Evolutionary conservation across 2,329 filamentous ascomycete species (phyloP).

Genomic region (Sclerotinia borealis): DNA sequence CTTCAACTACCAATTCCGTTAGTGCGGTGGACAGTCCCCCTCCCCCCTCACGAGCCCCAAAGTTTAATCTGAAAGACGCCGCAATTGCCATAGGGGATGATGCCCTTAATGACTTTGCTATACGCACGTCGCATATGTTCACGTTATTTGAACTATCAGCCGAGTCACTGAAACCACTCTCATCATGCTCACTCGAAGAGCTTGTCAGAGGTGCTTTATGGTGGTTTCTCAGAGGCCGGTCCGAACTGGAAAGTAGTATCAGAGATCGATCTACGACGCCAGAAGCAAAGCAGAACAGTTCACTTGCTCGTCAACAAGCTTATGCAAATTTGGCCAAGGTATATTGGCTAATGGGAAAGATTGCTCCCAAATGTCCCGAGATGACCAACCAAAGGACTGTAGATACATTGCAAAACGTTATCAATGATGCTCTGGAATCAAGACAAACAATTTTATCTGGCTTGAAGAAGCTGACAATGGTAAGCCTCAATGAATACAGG

Average conservation of each 20-base stretch:
- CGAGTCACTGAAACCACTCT: conserved; percentile 62
- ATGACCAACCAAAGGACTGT: conserved; percentile 20
- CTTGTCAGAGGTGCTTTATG: conserved; percentile 70
- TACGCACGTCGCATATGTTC: conserved; percentile 65
- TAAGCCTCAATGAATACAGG: neutral
- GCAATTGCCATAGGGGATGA: conserved; percentile 41
- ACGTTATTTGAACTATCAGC: conserved; percentile 73
- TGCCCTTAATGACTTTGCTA: conserved; percentile 63
- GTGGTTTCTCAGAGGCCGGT: conserved; percentile 85
- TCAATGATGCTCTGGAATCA: conserved; percentile 42
- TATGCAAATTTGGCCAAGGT: conserved; percentile 81
- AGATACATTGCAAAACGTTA: conserved; percentile 9
- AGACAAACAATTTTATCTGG: conserved; percentile 54
- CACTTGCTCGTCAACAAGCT: conserved; percentile 62
- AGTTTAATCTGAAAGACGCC: conserved; percentile 24
- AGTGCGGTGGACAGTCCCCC: conserved; percentile 11
- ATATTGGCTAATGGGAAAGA: conserved; percentile 67
- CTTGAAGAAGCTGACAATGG: conserved; percentile 63
- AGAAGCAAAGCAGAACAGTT: conserved; percentile 47
- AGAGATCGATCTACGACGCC: conserved; percentile 54
- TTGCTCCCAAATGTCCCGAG: conserved; percentile 34
- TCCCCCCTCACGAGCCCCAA: conserved; percentile 15
- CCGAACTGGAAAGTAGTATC: conserved; percentile 66
- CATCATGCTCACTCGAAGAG: conserved; percentile 56
- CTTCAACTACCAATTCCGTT: neutral